A percentile compares a stretch with the other conserved stretches of the same genome.
Evolutionary conservation across 2,329 filamentous ascomycete species (phyloP).

Genomic region (Ceratocystis albifundus): DNA sequence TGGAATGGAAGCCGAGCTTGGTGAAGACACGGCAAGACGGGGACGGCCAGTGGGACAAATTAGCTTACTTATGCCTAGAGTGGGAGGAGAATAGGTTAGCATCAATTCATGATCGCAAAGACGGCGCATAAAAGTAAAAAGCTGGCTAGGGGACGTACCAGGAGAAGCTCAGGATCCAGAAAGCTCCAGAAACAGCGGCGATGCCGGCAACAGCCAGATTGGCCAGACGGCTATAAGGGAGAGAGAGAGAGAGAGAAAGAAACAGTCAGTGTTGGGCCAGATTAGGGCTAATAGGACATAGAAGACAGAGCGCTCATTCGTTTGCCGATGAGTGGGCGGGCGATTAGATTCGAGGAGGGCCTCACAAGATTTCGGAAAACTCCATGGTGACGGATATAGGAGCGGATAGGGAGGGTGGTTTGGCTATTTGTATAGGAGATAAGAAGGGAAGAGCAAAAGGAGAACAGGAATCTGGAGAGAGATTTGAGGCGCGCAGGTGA

Average conservation of each 20-base stretch:
- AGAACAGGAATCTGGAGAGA: neutral
- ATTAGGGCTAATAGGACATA: too few relatives aligned
- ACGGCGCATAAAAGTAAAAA: too few relatives aligned
- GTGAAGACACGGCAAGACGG: too few relatives aligned
- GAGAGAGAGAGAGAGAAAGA: constrained; percentile 24
- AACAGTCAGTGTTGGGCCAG: neutral
- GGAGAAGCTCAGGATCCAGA: constrained; percentile 51
- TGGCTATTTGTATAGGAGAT: neutral
- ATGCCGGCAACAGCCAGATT: constrained; percentile 81
- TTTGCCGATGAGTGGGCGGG: too few relatives aligned
- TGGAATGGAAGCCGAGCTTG: neutral
- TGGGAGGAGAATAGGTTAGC: neutral
- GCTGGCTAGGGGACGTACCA: constrained; percentile 40
- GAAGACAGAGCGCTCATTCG: too few relatives aligned
- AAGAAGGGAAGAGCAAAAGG: neutral
- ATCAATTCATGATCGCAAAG: neutral
- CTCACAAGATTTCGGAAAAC: constrained; percentile 85
- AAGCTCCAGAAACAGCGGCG: constrained; percentile 75
- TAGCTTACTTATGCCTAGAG: constrained; percentile 19
- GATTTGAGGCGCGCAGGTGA: too few relatives aligned
- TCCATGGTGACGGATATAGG: constrained; percentile 52
- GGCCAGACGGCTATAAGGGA: constrained; percentile 63
- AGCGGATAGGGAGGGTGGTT: too few relatives aligned
- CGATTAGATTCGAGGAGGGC: constrained; percentile 26
- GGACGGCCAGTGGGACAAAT: neutral